Evolutionary conservation across 202 grass and related monocot species (phyloP), one percentile per base, ranked within the genome.

Genomic region (Alloteropsis angusta): DNA sequence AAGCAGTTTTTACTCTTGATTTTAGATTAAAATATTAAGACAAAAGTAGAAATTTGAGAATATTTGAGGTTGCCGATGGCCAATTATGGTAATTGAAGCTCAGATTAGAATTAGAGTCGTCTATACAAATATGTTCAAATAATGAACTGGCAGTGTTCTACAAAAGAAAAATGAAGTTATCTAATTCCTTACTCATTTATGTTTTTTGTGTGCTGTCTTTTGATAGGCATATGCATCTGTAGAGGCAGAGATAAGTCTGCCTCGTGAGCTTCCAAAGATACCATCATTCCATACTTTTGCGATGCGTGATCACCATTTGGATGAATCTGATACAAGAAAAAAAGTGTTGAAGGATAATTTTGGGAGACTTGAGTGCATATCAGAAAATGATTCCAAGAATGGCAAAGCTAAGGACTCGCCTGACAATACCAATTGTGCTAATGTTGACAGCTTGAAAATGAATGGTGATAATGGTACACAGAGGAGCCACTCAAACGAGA

Each of bases 201-300:
- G 10, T 37, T 65, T 87, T 53, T 52, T 38, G 5, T 37, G 7
- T 49, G 1, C 54, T 77, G 11, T 46, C 52, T 81, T 23, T 66
- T 56, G 21, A 57, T 46, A 99, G 96, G 96, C 92, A 41, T 99
- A 91, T 91, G 96, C 96, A 89, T 93, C 90, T 82, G 87, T 81
- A 57, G 88, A 99, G 68, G 90, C 90, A 75, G 96, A 86, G 87
- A 87, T 82, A 74, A 90, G 42, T 75, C 82, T 82, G 72, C 84
- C 74, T 64, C 86, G 77, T 15, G 88, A 99, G 60, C 96, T 99
- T 78, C 96, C 96, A 58, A 96, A 99, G 81, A 99, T 99, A 89
- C 96, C 90, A 72, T 96, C 95, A 76, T 99, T 99, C 36, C 76
- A 94, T 32, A 84, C 86, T 83, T 99, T 99, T 87, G 92, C 86